phyloP scores from a whole-genome alignment of 805 yeast genomes.

The Sugiyamaella floridensis region DNA sequence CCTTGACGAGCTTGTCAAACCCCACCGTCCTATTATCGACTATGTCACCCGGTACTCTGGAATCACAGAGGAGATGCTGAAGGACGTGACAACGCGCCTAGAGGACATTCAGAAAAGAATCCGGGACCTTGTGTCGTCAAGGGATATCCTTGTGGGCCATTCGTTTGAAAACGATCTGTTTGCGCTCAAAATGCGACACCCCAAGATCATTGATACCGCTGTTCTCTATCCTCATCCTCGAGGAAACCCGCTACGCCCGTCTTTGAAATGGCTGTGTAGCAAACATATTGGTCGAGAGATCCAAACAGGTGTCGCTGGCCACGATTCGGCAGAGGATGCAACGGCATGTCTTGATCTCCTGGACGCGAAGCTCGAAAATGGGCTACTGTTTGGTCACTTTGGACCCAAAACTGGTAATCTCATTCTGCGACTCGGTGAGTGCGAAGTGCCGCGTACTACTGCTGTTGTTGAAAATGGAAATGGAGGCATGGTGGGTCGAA shows the following conservation, averaged over 20 bases:
- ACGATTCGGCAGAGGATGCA: slow-evolving; percentile 84
- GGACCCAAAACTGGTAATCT: slow-evolving; percentile 9
- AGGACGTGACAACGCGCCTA: slow-evolving; percentile 55
- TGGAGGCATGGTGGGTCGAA: slow-evolving; percentile 15
- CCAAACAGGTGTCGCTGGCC: slow-evolving; percentile 67
- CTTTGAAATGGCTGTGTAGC: slow-evolving; percentile 62
- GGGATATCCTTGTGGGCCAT: slow-evolving; percentile 79
- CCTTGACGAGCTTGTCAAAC: slow-evolving; percentile 73
- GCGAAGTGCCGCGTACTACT: slow-evolving; percentile 14
- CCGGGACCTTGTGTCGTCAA: slow-evolving; percentile 39
- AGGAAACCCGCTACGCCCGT: slow-evolving; percentile 77
- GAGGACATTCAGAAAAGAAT: slow-evolving; percentile 61
- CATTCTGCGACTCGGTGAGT: not conserved
- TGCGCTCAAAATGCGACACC: slow-evolving; percentile 66
- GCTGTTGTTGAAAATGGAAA: slow-evolving; percentile 34
- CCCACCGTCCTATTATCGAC: slow-evolving; percentile 64
- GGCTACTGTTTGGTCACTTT: slow-evolving; percentile 51
- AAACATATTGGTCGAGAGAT: slow-evolving; percentile 51
- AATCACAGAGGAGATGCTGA: slow-evolving; percentile 63
- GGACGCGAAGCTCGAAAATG: slow-evolving; percentile 61
- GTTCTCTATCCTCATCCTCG: slow-evolving; percentile 64
- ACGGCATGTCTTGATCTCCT: slow-evolving; percentile 70
- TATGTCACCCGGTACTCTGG: slow-evolving; percentile 84
- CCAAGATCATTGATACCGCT: slow-evolving; percentile 73
- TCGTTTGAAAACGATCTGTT: slow-evolving; percentile 78